A percentile compares a stretch with the other conserved stretches of the same genome.
These are phyloP conservation scores for Phytophthora multivora DNA, from an alignment of 352 stramenopile species.

Conservation along the genomic window DNA sequence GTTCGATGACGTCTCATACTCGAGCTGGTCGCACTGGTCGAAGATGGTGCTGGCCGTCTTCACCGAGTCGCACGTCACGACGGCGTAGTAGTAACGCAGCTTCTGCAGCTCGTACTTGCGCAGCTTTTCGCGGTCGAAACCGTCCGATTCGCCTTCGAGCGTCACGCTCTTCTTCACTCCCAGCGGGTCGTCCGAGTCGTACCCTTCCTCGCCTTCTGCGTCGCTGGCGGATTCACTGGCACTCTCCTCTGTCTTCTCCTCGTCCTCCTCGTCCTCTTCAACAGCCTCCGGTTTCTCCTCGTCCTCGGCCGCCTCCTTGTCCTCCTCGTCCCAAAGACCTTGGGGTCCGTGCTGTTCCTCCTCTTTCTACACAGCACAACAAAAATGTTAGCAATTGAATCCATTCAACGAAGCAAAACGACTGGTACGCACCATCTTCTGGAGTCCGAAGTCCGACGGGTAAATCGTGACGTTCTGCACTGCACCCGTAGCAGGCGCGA, in stretches of 20 bases:
- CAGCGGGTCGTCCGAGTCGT: constrained; percentile 77
- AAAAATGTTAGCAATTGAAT: constrained; percentile 2
- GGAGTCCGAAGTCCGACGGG: constrained; percentile 94
- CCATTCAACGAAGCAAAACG: background rate
- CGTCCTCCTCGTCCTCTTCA: constrained; percentile 30
- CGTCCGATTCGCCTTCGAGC: constrained; percentile 51
- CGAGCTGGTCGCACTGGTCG: constrained; percentile 95
- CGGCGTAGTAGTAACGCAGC: constrained; percentile 98
- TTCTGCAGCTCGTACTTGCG: constrained; percentile 97
- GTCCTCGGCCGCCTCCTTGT: constrained; percentile 33
- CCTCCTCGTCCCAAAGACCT: constrained; percentile 60
- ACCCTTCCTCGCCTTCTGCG: constrained; percentile 43
- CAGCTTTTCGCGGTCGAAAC: constrained; percentile 95
- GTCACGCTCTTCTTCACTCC: constrained; percentile 70
- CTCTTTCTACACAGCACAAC: constrained; percentile 59
- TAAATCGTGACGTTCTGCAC: constrained; percentile 95
- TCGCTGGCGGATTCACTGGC: constrained; percentile 33
- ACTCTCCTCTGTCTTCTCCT: constrained; percentile 24
- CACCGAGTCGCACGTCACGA: constrained; percentile 93
- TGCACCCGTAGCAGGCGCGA: constrained; percentile 88
- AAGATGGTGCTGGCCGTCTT: constrained; percentile 94
- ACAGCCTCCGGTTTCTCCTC: constrained; percentile 6
- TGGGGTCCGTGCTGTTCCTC: constrained; percentile 77
- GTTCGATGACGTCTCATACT: constrained; percentile 97
- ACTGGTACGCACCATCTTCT: constrained; percentile 86